Conservation (phyloP, 2,329 filamentous ascomycete species). For the Alternaria infectoria region DNA sequence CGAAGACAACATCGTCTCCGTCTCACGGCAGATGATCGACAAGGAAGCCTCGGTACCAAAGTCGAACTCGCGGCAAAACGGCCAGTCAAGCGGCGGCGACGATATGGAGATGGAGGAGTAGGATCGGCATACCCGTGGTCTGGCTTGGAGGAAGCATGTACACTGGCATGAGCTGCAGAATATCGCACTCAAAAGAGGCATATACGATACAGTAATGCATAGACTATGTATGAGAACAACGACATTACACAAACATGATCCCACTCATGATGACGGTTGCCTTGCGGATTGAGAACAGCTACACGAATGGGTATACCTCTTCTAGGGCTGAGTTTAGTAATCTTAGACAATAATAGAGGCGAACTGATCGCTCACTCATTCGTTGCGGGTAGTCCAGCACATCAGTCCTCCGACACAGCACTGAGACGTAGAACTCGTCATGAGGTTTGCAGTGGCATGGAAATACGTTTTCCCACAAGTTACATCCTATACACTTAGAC, state of each 20-base stretch:
- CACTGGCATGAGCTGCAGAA: background rate
- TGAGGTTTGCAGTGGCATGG: background rate
- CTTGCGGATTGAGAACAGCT: background rate
- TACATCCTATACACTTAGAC: background rate
- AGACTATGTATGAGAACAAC: constrained; percentile 21
- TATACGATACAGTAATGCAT: constrained; percentile 18
- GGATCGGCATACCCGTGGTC: background rate
- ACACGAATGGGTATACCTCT: background rate
- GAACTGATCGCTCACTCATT: background rate
- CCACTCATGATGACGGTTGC: background rate
- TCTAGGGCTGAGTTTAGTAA: background rate
- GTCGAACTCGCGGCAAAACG: constrained; percentile 36
- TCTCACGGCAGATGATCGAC: constrained; percentile 99
- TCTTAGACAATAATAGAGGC: background rate
- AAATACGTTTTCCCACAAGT: background rate
- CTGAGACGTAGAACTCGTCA: background rate
- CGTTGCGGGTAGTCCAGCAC: background rate
- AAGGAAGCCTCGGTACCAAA: constrained; percentile 93
- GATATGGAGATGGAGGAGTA: constrained; percentile 36
- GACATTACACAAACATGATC: background rate
- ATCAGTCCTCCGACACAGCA: background rate
- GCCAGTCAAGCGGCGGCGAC: constrained; percentile 32
- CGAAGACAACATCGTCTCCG: constrained; percentile 98
- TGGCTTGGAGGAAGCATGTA: background rate
- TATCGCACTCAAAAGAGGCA: background rate